Conservation (phyloP, 2,329 filamentous ascomycete species). For the Curvularia sp. region DNA sequence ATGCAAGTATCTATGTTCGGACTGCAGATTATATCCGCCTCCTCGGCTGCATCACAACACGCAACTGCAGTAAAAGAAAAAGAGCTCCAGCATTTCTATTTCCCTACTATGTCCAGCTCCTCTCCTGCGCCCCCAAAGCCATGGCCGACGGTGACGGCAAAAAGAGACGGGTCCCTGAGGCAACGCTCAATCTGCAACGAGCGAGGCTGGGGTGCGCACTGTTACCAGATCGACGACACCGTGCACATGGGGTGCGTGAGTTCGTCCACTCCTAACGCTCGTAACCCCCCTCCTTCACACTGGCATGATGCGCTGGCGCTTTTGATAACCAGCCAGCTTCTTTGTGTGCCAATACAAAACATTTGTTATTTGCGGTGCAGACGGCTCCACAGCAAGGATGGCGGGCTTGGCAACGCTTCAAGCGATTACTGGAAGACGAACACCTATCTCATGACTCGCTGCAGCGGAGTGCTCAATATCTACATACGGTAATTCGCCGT, state of each 20-base stretch:
- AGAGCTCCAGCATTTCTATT: too few species aligned
- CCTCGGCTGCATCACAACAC: background rate
- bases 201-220: conserved; percentile 40
- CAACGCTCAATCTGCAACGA: conserved; percentile 27
- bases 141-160: background rate
- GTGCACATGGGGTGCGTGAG: conserved; percentile 15
- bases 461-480: background rate
- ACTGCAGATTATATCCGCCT: background rate
- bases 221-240: conserved; percentile 36
- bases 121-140: background rate
- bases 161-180: conserved; percentile 5
- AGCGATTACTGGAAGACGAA: background rate
- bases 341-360: conserved; percentile 31
- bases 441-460: background rate
- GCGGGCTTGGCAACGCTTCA: conserved; percentile 2
- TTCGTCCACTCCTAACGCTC: conserved; percentile 17
- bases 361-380: conserved; percentile 18
- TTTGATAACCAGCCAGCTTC: conserved; percentile 28
- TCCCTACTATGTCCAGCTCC: too few species aligned
- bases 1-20: background rate
- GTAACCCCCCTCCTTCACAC: conserved; percentile 10
- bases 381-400: background rate
- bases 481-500: too few species aligned
- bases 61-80: background rate
- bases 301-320: conserved; percentile 24